phyloP scores from a whole-genome alignment of 208 protist genomes.

The Vickermania spadyakhi region DNA sequence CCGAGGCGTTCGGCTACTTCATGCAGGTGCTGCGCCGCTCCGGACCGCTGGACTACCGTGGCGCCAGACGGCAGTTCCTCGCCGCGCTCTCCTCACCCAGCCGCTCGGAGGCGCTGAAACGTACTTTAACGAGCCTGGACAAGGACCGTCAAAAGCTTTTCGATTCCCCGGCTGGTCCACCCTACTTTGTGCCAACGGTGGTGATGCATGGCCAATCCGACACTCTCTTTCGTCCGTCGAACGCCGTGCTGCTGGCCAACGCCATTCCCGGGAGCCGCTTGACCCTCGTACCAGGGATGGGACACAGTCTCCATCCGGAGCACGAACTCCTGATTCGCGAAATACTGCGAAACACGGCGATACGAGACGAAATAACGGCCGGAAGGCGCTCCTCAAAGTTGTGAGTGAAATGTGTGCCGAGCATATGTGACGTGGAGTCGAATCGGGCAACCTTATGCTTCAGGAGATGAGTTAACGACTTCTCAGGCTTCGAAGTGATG shows the following conservation, averaged over 20 bases:
- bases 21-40: neutral
- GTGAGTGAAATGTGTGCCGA: too few species aligned
- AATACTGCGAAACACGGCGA: too few species aligned
- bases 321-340: too few species aligned
- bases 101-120: constrained; percentile 15
- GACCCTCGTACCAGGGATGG: constrained; percentile 36
- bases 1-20: neutral
- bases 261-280: constrained; percentile 30
- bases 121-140: constrained; percentile 17
- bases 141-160: neutral
- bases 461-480: too few species aligned
- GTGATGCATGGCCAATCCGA: constrained; percentile 64
- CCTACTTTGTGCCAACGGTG: constrained; percentile 43
- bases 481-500: too few species aligned
- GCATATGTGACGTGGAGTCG: too few species aligned
- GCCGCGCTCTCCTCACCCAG: constrained; percentile 35
- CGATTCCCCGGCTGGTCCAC: neutral
- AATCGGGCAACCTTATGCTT: too few species aligned
- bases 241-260: constrained; percentile 29
- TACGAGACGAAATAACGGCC: too few species aligned
- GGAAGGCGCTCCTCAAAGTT: too few species aligned
- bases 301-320: constrained; percentile 59
- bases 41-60: constrained; percentile 15
- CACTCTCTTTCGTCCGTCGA: constrained; percentile 29
- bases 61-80: constrained; percentile 39